Percentiles rank a stretch among this genome's conserved stretches.
Conservation (phyloP, 805 yeast genomes). For the Saturnispora gosingensis region DNA sequence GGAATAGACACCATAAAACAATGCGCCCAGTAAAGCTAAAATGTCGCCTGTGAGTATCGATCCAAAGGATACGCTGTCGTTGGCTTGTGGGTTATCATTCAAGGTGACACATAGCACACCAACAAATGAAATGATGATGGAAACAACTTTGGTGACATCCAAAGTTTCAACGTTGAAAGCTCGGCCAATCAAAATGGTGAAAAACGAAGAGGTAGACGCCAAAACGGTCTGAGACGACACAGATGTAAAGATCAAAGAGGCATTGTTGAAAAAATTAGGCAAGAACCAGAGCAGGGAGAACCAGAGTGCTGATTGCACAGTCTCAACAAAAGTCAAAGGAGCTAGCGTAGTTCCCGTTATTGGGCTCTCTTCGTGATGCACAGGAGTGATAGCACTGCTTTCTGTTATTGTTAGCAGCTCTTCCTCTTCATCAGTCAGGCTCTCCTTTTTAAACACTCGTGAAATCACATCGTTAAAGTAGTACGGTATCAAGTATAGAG, state of each 20-base stretch:
- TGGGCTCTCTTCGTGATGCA: constrained; percentile 1
- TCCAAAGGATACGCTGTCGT: constrained; percentile 12
- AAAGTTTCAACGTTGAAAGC: constrained; percentile 62
- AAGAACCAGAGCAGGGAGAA: constrained; percentile 85
- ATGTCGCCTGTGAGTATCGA: constrained; percentile 55
- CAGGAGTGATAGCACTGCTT: neutral
- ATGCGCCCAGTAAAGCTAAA: constrained; percentile 75
- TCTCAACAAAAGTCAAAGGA: constrained; percentile 44
- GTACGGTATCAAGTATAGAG: constrained; percentile 65
- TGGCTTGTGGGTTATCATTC: constrained; percentile 41
- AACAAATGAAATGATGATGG: constrained; percentile 58
- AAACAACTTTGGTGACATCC: constrained; percentile 53
- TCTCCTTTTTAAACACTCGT: neutral
- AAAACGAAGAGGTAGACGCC: constrained; percentile 87
- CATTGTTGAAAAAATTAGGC: constrained; percentile 84
- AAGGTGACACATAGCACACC: constrained; percentile 79
- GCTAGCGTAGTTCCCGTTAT: constrained; percentile 1
- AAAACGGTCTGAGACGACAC: constrained; percentile 92
- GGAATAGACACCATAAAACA: constrained; percentile 87
- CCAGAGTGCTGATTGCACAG: constrained; percentile 65
- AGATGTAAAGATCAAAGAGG: constrained; percentile 77
- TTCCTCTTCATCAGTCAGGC: constrained; percentile 2
- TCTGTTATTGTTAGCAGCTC: neutral
- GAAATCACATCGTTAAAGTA: constrained; percentile 11
- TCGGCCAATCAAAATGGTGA: constrained; percentile 79